phyloP scores from a whole-genome alignment of 2,329 filamentous ascomycete species.

The Alternaria sp. region DNA sequence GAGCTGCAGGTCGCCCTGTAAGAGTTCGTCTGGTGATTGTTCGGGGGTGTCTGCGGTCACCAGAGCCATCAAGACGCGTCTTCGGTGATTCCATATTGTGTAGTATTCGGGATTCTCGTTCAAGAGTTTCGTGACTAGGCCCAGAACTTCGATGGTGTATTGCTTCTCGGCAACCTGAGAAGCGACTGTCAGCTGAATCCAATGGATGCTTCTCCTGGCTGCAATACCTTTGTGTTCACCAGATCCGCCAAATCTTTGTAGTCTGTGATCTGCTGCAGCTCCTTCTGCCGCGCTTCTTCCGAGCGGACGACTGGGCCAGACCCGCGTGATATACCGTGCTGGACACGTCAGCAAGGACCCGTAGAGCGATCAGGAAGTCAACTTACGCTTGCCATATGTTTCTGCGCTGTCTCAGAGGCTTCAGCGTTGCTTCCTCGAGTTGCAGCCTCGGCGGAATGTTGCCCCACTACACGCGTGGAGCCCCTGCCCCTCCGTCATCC shows the following conservation, averaged over 20 bases:
- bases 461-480: slow-evolving; percentile 36
- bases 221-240: slow-evolving; percentile 68
- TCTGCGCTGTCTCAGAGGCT: slow-evolving; percentile 5
- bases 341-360: slow-evolving; percentile 26
- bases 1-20: slow-evolving; percentile 79
- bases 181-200: not conserved
- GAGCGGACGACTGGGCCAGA: slow-evolving; percentile 62
- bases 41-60: slow-evolving; percentile 49
- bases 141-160: slow-evolving; percentile 64
- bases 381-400: slow-evolving; percentile 52
- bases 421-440: slow-evolving; percentile 18
- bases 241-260: slow-evolving; percentile 75
- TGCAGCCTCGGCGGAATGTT: slow-evolving; percentile 32
- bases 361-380: not conserved
- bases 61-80: slow-evolving; percentile 70
- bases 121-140: slow-evolving; percentile 74
- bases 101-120: slow-evolving; percentile 86
- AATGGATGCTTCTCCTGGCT: not conserved
- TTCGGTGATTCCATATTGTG: slow-evolving; percentile 88
- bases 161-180: slow-evolving; percentile 53
- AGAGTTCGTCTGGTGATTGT: slow-evolving; percentile 56
- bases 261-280: slow-evolving; percentile 75
- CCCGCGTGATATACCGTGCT: slow-evolving; percentile 83
- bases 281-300: slow-evolving; percentile 72
- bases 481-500: slow-evolving; percentile 28